Evolutionary conservation across 2,329 filamentous ascomycete species (phyloP), one percentile per base, ranked within the genome.

Genomic region (Colletotrichum trifolii): DNA sequence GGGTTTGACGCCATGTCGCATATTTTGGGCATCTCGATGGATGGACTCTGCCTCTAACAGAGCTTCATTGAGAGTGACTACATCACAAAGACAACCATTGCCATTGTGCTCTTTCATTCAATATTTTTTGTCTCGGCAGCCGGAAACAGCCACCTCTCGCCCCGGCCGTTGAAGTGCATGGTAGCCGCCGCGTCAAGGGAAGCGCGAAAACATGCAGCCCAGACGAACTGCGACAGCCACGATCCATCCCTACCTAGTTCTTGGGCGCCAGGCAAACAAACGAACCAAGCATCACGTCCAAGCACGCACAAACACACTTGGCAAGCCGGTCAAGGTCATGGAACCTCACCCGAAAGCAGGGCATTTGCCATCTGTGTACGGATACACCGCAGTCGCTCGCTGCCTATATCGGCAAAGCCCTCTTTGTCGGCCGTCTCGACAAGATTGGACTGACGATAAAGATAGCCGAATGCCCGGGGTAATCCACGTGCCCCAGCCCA

Each of bases 381-480:
- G 53, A 10, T 8, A 38, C 53, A 52, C 17, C 12, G 52, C 38
- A 47, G 53, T 42, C 58, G 57, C 47, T 35, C 25, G 59, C 35
- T 17, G 13, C 35, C 33, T 53, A 40, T 12, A 11, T 38, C 33
- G 17, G 49, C 11, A 45, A 46, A 15, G 11, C 36, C 45, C 42
- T 55, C 53, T 57, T 62, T 66, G 48, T 66, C 58, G 47, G 15
- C 36, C 53, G 58, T 66, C 43, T 43, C 59, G 45, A 39, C 42
- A 46, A 66, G 48, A 66, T 63, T 66, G 42, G 47, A 15, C 60
- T 57, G 47, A 17, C 42, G 59, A 66, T 54, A 63, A 66, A 63
- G 59, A 66, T 66, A 66, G 59, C 58, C 59, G 63, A 66, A 52
- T 57, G 47, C 25, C 58, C 42, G 53, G 63, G 58, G 63, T 63